phyloP scores from a whole-genome alignment of 768 basidiomycete genomes.

The Pleurotus platypus region DNA sequence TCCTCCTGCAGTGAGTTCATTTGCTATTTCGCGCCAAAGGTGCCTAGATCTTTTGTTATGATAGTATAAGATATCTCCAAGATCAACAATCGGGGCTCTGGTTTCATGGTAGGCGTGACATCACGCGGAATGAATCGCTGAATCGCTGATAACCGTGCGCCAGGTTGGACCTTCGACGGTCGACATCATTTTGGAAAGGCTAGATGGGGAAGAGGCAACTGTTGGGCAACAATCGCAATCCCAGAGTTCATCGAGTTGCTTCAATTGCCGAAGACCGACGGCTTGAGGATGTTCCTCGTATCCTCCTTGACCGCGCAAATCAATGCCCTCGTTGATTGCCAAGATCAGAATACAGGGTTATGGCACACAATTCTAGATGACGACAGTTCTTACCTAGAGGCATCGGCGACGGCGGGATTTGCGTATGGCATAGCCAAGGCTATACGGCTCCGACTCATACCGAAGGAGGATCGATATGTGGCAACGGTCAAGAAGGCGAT shows the following conservation, averaged over 20 bases:
- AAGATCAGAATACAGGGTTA: slow-evolving; percentile 41
- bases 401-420: slow-evolving; percentile 45
- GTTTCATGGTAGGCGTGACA: slow-evolving; percentile 37
- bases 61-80: slow-evolving; percentile 40
- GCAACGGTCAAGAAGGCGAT: slow-evolving; percentile 34
- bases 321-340: slow-evolving; percentile 40
- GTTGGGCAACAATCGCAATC: slow-evolving; percentile 46
- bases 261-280: slow-evolving; percentile 34
- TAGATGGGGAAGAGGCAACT: slow-evolving; percentile 54
- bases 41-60: slow-evolving; percentile 1
- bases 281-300: slow-evolving; percentile 36
- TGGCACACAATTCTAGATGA: slow-evolving; percentile 57
- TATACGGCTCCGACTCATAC: slow-evolving; percentile 37
- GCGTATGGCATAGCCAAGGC: slow-evolving; percentile 44
- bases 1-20: slow-evolving; percentile 40
- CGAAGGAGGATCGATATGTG: slow-evolving; percentile 36
- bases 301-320: slow-evolving; percentile 41
- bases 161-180: slow-evolving; percentile 44
- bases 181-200: slow-evolving; percentile 43
- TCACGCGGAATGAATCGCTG: background rate
- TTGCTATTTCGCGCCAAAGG: background rate
- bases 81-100: slow-evolving; percentile 41
- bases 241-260: slow-evolving; percentile 48
- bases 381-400: slow-evolving; percentile 46
- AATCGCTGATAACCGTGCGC: background rate